Conservation (phyloP, 129 eudicot species). For the Oenanthe sinensis region DNA sequence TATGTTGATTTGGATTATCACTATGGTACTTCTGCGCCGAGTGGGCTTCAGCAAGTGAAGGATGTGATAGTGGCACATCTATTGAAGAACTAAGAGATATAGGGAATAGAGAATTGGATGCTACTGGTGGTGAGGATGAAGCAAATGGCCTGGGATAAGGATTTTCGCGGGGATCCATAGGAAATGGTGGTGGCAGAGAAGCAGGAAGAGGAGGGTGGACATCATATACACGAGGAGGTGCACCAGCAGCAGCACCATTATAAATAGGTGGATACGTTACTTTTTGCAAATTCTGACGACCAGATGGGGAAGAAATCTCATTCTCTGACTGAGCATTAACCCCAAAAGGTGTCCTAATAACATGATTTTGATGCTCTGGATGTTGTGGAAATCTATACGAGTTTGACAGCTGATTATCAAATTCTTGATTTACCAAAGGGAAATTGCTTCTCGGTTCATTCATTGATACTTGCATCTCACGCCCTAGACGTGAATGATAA, state of each 20-base stretch:
- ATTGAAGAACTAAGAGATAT: conserved; percentile 29
- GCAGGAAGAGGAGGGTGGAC: conserved; percentile 72
- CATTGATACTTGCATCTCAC: conserved; percentile 1
- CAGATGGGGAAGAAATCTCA: conserved; percentile 12
- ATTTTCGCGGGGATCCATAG: conserved; percentile 33
- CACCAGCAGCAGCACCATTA: conserved; percentile 14
- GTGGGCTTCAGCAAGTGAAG: conserved; percentile 32
- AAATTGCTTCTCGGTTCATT: conserved; percentile 21
- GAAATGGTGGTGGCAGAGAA: conserved; percentile 71
- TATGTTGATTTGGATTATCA: conserved; percentile 25
- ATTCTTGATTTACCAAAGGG: background rate
- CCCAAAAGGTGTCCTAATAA: conserved; percentile 15
- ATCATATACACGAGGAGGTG: conserved; percentile 20
- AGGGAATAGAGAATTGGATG: conserved; percentile 43
- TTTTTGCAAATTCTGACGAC: conserved; percentile 12
- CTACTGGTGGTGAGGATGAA: conserved; percentile 28
- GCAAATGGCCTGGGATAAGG: conserved; percentile 27
- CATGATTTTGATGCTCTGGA: conserved; percentile 23
- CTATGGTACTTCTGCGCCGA: conserved; percentile 24
- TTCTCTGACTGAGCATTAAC: conserved; percentile 14
- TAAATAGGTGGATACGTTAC: conserved; percentile 18
- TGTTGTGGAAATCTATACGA: conserved; percentile 21
- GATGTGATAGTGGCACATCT: conserved; percentile 23
- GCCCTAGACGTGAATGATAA: conserved; percentile 9
- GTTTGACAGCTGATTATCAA: conserved; percentile 19